Conservation (phyloP, 2,329 filamentous ascomycete species). For the Diplocarpon mali region DNA sequence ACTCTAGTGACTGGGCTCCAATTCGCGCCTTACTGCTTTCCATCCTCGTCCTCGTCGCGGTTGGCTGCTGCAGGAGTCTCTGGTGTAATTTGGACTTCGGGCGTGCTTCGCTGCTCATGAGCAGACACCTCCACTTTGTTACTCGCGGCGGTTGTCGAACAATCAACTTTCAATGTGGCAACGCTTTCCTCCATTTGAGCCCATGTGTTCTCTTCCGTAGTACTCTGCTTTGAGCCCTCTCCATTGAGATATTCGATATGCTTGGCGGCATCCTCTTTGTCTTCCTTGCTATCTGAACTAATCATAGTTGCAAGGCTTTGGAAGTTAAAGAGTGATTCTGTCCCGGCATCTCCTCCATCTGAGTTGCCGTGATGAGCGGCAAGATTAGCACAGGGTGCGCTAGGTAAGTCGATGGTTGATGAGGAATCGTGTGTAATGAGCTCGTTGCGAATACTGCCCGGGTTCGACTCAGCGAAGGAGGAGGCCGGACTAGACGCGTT, state of each 20-base stretch:
- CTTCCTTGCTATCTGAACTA: slow-evolving; percentile 44
- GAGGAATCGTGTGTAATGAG: slow-evolving; percentile 29
- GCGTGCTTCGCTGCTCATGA: too few species aligned
- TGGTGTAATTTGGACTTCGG: slow-evolving; percentile 15
- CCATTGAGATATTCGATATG: slow-evolving; percentile 22
- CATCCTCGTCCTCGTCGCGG: slow-evolving; percentile 15
- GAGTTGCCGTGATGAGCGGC: slow-evolving; percentile 30
- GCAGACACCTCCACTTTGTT: too few species aligned
- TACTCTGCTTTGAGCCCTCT: slow-evolving; percentile 10
- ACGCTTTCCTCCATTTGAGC: slow-evolving; percentile 20
- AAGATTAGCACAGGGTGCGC: slow-evolving; percentile 43
- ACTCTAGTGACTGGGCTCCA: slow-evolving; percentile 13
- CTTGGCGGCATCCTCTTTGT: slow-evolving; percentile 17
- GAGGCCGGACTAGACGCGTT: slow-evolving; percentile 78
- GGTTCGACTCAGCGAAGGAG: slow-evolving; percentile 57
- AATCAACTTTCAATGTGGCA: slow-evolving; percentile 19
- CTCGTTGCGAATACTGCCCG: slow-evolving; percentile 32
- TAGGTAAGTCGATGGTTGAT: slow-evolving; percentile 39
- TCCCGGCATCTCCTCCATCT: slow-evolving; percentile 39
- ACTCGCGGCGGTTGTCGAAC: not conserved
- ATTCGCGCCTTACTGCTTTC: slow-evolving; percentile 21
- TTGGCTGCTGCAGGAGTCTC: slow-evolving; percentile 18
- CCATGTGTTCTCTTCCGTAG: slow-evolving; percentile 3
- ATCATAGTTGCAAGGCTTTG: slow-evolving; percentile 78
- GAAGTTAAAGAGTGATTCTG: slow-evolving; percentile 87